Conservation (phyloP, 2,329 filamentous ascomycete species). For the Davidsoniella virescens region DNA sequence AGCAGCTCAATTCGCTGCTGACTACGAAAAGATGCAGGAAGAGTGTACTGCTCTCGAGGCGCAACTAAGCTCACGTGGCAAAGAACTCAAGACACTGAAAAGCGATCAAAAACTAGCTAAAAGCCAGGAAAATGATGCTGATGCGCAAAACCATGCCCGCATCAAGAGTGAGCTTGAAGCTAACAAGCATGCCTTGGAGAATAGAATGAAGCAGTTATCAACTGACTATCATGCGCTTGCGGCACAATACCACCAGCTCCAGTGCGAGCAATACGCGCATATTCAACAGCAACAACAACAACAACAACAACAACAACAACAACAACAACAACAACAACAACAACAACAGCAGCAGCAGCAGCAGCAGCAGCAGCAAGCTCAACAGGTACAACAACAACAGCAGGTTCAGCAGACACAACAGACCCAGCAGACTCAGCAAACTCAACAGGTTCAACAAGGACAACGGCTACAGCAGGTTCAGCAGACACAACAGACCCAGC, state of each 20-base stretch:
- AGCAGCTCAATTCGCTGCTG: constrained; percentile 33
- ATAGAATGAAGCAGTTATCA: constrained; percentile 13
- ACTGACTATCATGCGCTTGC: constrained; percentile 31
- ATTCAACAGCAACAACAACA: no score
- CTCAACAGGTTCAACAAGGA: constrained; percentile 12
- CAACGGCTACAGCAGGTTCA: neutral
- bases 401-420: no score
- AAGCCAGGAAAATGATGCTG: constrained; percentile 42
- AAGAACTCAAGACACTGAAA: constrained; percentile 56
- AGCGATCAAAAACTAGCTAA: constrained; percentile 49
- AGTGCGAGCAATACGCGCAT: no score
- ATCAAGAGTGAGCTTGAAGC: constrained; percentile 5
- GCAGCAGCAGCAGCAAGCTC: neutral
- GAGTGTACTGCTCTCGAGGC: constrained; percentile 51
- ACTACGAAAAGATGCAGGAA: constrained; percentile 46
- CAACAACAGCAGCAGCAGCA: no score
- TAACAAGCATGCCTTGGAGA: constrained; percentile 6
- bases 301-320: no score
- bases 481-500: neutral
- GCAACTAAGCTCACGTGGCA: constrained; percentile 48
- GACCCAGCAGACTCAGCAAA: no score
- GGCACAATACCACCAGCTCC: constrained; percentile 16
- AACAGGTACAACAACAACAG: constrained; percentile 13
- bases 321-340: no score
- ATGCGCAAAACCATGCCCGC: constrained; percentile 29